Conservation (phyloP, 2,329 filamentous ascomycete species). For the Sporothrix variecibatus region DNA sequence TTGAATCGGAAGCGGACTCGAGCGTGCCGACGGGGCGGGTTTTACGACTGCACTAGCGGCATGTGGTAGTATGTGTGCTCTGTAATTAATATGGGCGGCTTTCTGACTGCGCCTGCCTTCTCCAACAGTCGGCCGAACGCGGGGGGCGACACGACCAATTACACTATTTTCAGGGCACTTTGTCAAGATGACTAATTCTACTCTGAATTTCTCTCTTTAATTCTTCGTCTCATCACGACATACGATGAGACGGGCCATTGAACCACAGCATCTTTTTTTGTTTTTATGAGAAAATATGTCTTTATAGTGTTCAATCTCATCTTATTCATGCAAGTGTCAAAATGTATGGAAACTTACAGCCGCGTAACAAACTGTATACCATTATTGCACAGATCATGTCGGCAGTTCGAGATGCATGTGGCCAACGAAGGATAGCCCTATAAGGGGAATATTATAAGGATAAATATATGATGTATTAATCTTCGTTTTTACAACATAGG, state of each 20-base stretch:
- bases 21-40: background rate
- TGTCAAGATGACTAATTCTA: constrained; percentile 13
- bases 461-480: too few relatives aligned
- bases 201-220: background rate
- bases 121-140: background rate
- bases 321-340: too few relatives aligned
- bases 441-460: background rate
- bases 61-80: too few relatives aligned
- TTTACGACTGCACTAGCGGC: background rate
- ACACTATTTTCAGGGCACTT: background rate
- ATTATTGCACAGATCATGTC: background rate
- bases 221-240: background rate
- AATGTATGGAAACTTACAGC: too few relatives aligned
- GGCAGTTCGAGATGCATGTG: background rate
- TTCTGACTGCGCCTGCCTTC: background rate
- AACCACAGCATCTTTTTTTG: background rate
- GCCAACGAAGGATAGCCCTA: background rate
- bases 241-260: background rate
- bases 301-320: too few relatives aligned
- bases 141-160: background rate
- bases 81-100: too few relatives aligned
- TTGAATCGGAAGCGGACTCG: background rate
- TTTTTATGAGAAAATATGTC: too few relatives aligned
- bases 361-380: too few relatives aligned
- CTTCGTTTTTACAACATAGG: too few relatives aligned